A percentile compares a stretch with the other conserved stretches of the same genome.
Conservation (phyloP, 345 rosid genomes). For the Acer saccharum region DNA sequence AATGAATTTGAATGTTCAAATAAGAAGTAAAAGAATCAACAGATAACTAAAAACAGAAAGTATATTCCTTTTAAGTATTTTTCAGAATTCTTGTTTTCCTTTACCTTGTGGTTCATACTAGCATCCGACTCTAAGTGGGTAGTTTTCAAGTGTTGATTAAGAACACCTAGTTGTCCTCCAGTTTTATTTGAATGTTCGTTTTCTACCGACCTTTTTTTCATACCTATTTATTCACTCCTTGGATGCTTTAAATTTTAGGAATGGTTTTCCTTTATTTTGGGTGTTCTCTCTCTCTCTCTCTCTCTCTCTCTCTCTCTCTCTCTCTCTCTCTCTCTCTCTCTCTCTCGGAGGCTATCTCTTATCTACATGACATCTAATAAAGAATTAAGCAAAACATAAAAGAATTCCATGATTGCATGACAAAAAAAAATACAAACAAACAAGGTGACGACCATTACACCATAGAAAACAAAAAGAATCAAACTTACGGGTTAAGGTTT, state of each 20-base stretch:
- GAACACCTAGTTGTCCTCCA: not conserved
- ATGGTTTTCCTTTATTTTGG: not conserved
- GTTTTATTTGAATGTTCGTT: not conserved
- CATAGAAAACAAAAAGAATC: constrained; percentile 10
- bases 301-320: not conserved
- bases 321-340: no score
- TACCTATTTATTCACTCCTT: not conserved
- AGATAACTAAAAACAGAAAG: not conserved
- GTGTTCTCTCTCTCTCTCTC: not conserved
- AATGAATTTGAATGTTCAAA: not conserved
- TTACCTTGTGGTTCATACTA: not conserved
- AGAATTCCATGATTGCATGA: not conserved
- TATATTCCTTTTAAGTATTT: not conserved
- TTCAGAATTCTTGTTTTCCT: not conserved
- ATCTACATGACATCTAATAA: not conserved
- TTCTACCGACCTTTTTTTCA: not conserved
- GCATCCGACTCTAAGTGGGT: not conserved
- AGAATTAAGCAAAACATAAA: not conserved
- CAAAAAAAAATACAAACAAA: not conserved
- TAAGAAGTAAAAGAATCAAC: not conserved
- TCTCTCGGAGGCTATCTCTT: not conserved
- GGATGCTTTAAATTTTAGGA: not conserved
- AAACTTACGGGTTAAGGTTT: constrained; percentile 62
- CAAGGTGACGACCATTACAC: not conserved
- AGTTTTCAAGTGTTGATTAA: not conserved